These are phyloP conservation scores for Coniochaeta hoffmannii DNA, from an alignment of 2,329 filamentous ascomycete species.

Conservation along the genomic window DNA sequence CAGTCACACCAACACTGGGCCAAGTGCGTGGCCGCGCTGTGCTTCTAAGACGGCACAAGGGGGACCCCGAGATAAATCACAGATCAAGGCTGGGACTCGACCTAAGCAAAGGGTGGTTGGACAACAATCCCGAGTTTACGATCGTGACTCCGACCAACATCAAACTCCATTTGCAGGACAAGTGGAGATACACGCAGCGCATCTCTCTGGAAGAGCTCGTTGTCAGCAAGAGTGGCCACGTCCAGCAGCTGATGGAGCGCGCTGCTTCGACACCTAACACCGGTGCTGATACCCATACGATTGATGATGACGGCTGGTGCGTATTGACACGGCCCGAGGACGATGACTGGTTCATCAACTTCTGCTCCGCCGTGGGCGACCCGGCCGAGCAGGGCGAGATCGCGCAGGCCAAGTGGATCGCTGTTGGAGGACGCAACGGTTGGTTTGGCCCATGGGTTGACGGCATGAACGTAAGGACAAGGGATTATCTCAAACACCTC, in stretches of 20 bases:
- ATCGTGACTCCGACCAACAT: slow-evolving; percentile 29
- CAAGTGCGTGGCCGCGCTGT: slow-evolving; percentile 60
- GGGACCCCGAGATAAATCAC: slow-evolving; percentile 31
- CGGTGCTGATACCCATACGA: slow-evolving; percentile 3
- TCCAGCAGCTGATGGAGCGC: slow-evolving; percentile 26
- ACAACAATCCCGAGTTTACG: slow-evolving; percentile 56
- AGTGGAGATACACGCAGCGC: slow-evolving; percentile 33
- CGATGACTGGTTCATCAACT: slow-evolving; percentile 22
- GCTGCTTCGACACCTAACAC: slow-evolving; percentile 14
- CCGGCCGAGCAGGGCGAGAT: slow-evolving; percentile 27
- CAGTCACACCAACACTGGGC: slow-evolving; percentile 52
- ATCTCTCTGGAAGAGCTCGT: slow-evolving; percentile 30
- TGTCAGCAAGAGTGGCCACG: slow-evolving; percentile 27
- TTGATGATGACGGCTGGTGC: slow-evolving; percentile 6
- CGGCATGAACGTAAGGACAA: slow-evolving; percentile 32
- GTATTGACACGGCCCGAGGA: slow-evolving; percentile 3
- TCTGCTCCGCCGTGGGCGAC: slow-evolving; percentile 33
- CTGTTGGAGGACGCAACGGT: slow-evolving; percentile 32
- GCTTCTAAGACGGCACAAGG: slow-evolving; percentile 51
- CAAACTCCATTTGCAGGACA: slow-evolving; percentile 35
- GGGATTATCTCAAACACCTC: slow-evolving; percentile 20
- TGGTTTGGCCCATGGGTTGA: slow-evolving; percentile 31
- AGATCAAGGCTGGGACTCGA: slow-evolving; percentile 24
- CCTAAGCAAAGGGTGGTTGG: slow-evolving; percentile 46
- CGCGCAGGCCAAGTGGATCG: slow-evolving; percentile 33